Base-by-base conservation (phyloP, 1,139 yeast species). In the Yamadazyma triangularis region DNA sequence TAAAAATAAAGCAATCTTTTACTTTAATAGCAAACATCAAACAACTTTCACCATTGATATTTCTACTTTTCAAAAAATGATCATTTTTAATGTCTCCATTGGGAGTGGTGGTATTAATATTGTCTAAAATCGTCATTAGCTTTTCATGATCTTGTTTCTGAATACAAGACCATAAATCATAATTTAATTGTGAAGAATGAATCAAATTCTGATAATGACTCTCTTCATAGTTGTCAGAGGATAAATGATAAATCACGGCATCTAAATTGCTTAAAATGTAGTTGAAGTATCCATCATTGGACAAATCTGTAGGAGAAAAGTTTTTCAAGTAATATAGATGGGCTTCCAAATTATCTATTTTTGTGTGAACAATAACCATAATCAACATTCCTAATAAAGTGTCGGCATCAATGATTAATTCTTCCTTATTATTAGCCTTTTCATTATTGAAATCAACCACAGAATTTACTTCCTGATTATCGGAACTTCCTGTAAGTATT, bases 231-330 rank as follows among this genome's bases (percentile, higher is more conserved):
- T 64, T 60, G 8, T 54, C 54, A 4, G 53, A 41, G 1, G 64
- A 55, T 16, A 86, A 64, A 49, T 83, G 93, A 37, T 61, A 75
- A 6, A 87, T 48, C 0, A 87, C 94, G 0, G 91, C 95, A 47
- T 88, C 95, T 27, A 88, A 61, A 8, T 95, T 86, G 31, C 95
- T 81, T 20, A 88, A 44, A 16, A 67, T 66, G 36, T 65, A 68
- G 40, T 52, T 63, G 38, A 66, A 38, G 53, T 70, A 53, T 33
- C 72, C 62, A 56, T 72, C 42, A 15, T 49, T 41, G 1, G 50
- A 20, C 27, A 39, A 38, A 29, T 56, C 58, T 3, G 38, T 34
- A 0, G 62, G 50, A 33, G 79, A 71, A 50, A 83, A 86, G 31
- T 70, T 61, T 38, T 77, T 76, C 29, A 87, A 66, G 48, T 85